Evolutionary conservation across 1,284 basidiomycete genomes (phyloP), one percentile per base, ranked within the genome.

Genomic region (Golubevia pallescens): DNA sequence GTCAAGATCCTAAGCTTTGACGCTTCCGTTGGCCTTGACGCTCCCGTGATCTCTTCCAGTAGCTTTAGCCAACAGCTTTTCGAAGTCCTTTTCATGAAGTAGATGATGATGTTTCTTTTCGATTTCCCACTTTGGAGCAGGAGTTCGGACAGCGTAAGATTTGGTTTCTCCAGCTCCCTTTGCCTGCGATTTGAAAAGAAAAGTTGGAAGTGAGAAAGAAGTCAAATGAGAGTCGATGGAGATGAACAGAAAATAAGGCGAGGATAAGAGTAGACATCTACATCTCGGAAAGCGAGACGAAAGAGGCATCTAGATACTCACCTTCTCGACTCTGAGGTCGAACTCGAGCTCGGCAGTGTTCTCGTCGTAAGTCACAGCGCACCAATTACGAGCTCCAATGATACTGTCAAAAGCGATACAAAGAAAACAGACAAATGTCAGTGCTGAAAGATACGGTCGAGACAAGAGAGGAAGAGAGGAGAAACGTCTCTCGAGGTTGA

Each of bases 331-430:
- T 7, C 78, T 68, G 10, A 85, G 54, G 57, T 82, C 76, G 28
- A 85, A 84, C 57, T 81, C 66, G 8, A 85, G 61, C 48, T 80
- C 82, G 38, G 68, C 73, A 13, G 68, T 70, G 8, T 21, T 10
- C 10, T 66, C 55, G 7, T 68, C 53, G 55, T 70, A 70, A 14
- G 71, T 68, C 5, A 76, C 78, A 0, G 75, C 69, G 52, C 82
- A 84, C 79, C 80, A 85, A 66, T 85, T 85, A 20, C 82, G 70
- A 3, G 77, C 79, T 10, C 82, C 82, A 19, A 84, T 73, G 48
- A 85, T 84, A 67, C 52, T 42, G 34, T 8, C 19, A 42, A 34
- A 34, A 10, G 57, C 48, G 19, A 19, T 1, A 10, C 6, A 63
- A 13, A 51, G 38, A n/a, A n/a, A n/a, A n/a, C n/a, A n/a, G n/a